A percentile compares a stretch with the other conserved stretches of the same genome.
phyloP scores from a whole-genome alignment of 2,329 filamentous ascomycete genomes.

The Penicillium sp. region DNA sequence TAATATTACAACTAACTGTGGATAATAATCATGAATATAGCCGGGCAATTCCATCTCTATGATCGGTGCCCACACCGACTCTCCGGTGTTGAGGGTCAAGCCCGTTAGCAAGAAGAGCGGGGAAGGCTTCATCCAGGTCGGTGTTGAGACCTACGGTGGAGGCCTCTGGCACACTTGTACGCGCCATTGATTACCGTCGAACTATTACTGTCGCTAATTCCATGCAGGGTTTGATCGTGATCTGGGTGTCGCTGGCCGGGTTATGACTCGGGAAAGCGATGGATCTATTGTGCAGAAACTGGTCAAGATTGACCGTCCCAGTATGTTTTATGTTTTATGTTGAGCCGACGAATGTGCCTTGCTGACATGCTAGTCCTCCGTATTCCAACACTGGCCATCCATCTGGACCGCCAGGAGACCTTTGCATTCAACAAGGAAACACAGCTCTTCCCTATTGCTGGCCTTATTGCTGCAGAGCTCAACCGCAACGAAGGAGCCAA shows the following conservation, averaged over 20 bases:
- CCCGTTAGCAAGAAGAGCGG: constrained; percentile 86
- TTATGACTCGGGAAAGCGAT: constrained; percentile 71
- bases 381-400: constrained; percentile 90
- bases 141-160: constrained; percentile 94
- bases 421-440: constrained; percentile 98
- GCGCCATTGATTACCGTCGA: constrained; percentile 4
- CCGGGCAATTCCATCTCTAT: constrained; percentile 87
- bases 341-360: background rate
- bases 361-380: constrained; percentile 59
- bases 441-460: constrained; percentile 89
- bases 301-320: constrained; percentile 84
- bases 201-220: constrained; percentile 10
- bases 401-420: constrained; percentile 79
- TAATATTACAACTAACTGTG: background rate
- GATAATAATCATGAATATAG: constrained; percentile 24
- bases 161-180: constrained; percentile 91
- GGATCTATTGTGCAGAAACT: constrained; percentile 78
- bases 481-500: constrained; percentile 64
- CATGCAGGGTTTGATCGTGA: constrained; percentile 82
- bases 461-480: constrained; percentile 80
- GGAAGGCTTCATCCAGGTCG: constrained; percentile 88
- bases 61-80: constrained; percentile 95
- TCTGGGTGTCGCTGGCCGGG: constrained; percentile 82
- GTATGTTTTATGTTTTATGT: constrained; percentile 32
- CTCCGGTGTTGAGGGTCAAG: constrained; percentile 86